Conservation (phyloP, 1,284 basidiomycete genomes). For the Phylloboletellus chloephorus region DNA sequence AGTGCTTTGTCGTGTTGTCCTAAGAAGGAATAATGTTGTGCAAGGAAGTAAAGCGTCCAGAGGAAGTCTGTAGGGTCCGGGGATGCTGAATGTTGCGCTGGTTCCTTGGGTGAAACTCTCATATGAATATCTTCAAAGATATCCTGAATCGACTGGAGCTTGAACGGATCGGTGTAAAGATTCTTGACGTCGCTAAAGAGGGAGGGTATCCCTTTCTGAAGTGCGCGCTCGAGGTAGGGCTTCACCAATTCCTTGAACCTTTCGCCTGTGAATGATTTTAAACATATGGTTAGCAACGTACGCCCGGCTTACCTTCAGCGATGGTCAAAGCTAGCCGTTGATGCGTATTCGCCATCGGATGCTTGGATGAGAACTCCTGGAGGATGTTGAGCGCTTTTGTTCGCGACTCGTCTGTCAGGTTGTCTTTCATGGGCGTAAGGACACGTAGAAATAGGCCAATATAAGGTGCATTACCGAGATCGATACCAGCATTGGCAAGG, state of each 20-base stretch:
- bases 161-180: slow-evolving; percentile 65
- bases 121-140: slow-evolving; percentile 56
- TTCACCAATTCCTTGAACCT: slow-evolving; percentile 64
- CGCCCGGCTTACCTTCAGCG: slow-evolving; percentile 43
- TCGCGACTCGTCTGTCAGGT: slow-evolving; percentile 47
- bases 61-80: slow-evolving; percentile 83
- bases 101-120: slow-evolving; percentile 29
- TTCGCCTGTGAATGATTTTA: slow-evolving; percentile 37
- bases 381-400: slow-evolving; percentile 54
- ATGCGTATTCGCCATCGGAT: slow-evolving; percentile 71
- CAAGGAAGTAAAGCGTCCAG: slow-evolving; percentile 94
- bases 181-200: slow-evolving; percentile 91
- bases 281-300: slow-evolving; percentile 1
- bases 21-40: slow-evolving; percentile 82
- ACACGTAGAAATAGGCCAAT: not conserved
- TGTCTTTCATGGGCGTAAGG: slow-evolving; percentile 27
- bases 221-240: slow-evolving; percentile 66
- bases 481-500: slow-evolving; percentile 60
- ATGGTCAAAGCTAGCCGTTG: slow-evolving; percentile 67
- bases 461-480: slow-evolving; percentile 48
- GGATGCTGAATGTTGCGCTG: slow-evolving; percentile 25
- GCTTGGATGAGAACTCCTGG: slow-evolving; percentile 52
- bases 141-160: slow-evolving; percentile 67
- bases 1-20: slow-evolving; percentile 56
- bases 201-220: slow-evolving; percentile 89